A percentile compares a stretch with the other conserved stretches of the same genome.
Evolutionary conservation across 768 basidiomycete genomes (phyloP).

Genomic region (Agaricus blazei): DNA sequence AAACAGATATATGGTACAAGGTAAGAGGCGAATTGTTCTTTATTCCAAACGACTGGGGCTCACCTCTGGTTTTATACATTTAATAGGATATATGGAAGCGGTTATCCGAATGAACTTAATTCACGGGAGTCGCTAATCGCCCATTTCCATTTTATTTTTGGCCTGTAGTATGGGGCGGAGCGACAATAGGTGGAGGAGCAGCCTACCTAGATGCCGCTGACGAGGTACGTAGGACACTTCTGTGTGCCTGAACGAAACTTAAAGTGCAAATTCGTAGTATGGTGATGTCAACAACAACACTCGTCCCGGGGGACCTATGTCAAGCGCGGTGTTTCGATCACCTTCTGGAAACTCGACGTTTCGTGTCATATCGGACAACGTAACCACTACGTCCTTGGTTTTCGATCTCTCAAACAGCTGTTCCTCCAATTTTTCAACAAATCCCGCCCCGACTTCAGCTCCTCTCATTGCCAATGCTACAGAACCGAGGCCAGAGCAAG

Average conservation of each 20-base stretch:
- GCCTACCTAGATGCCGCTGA: conserved; percentile 17
- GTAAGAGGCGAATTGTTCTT: conserved; percentile 21
- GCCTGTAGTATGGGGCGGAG: conserved; percentile 45
- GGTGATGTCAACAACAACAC: conserved; percentile 34
- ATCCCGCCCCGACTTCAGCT: conserved; percentile 28
- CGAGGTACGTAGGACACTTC: conserved; percentile 28
- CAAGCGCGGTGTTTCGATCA: conserved; percentile 36
- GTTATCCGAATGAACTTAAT: conserved; percentile 35
- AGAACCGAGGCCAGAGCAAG: conserved; percentile 37
- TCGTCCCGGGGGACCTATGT: conserved; percentile 40
- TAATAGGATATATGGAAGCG: conserved; percentile 50
- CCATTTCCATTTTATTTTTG: conserved; percentile 61
- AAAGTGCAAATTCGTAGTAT: conserved; percentile 26
- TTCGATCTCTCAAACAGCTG: conserved; percentile 37
- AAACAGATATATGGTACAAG: conserved; percentile 34
- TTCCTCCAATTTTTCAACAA: conserved; percentile 27
- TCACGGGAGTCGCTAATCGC: conserved; percentile 38
- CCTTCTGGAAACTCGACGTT: conserved; percentile 31
- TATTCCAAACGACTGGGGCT: too few species aligned
- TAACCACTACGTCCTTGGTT: conserved; percentile 36
- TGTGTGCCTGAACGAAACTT: too few species aligned
- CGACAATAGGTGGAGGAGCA: conserved; percentile 12
- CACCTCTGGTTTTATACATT: too few species aligned
- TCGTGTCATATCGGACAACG: conserved; percentile 39
- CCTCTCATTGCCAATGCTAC: conserved; percentile 8